A percentile compares a stretch with the other conserved stretches of the same genome.
Conservation (phyloP, 441 rosid genomes). For the Populus tomentosa region DNA sequence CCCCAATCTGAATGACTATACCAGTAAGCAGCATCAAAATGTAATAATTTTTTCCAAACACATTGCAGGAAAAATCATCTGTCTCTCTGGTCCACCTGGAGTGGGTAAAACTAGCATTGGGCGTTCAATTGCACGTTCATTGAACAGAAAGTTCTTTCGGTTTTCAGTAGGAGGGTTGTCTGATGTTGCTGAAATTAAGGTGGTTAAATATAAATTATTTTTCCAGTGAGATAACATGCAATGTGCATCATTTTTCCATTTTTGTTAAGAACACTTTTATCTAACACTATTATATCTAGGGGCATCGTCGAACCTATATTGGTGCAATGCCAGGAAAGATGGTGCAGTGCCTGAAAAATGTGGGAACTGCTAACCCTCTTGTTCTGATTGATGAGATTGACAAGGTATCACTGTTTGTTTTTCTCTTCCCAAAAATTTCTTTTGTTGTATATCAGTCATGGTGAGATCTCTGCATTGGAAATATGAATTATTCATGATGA, state of each 20-base stretch:
- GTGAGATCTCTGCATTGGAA: neutral
- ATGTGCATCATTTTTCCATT: neutral
- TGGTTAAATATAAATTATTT: slow-evolving; percentile 15
- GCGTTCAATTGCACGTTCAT: slow-evolving; percentile 89
- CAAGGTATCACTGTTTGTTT: slow-evolving; percentile 46
- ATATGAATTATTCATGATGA: neutral
- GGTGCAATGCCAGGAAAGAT: slow-evolving; percentile 99
- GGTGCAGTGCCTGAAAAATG: slow-evolving; percentile 96
- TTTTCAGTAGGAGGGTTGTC: slow-evolving; percentile 95
- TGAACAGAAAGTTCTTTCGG: slow-evolving; percentile 80
- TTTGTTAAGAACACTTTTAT: neutral
- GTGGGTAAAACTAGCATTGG: slow-evolving; percentile 99
- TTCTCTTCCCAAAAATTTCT: neutral
- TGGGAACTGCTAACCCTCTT: slow-evolving; percentile 93
- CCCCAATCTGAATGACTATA: neutral
- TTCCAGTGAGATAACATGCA: no score
- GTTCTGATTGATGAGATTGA: slow-evolving; percentile 97
- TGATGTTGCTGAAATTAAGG: slow-evolving; percentile 98
- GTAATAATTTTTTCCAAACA: slow-evolving; percentile 15
- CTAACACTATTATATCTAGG: slow-evolving; percentile 42
- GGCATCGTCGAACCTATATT: slow-evolving; percentile 89
- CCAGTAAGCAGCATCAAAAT: neutral
- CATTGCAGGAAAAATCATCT: slow-evolving; percentile 84
- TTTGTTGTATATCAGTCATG: neutral
- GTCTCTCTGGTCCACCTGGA: slow-evolving; percentile 97